Base-by-base conservation (phyloP, 345 rosid species). In the Camelina laxa region DNA sequence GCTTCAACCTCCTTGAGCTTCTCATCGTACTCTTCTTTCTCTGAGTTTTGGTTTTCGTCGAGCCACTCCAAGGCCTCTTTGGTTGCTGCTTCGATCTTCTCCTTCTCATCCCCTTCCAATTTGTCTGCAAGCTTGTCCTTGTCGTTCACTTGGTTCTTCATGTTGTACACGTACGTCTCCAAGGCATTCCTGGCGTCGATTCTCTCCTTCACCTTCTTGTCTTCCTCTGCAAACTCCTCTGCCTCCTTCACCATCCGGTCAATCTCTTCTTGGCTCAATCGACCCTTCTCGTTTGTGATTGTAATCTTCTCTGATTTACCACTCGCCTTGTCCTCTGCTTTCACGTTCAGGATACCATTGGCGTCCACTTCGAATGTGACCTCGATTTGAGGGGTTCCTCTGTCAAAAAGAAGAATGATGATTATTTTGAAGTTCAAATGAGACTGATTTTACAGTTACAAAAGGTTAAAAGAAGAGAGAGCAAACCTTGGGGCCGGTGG, bases 51-150 rank as follows among this genome's bases (percentile, higher is more conserved):
- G 84, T 93, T 93, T 78, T 93, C 98, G 11, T 93, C 98, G 0
- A 93, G 80, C 98, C 98, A 93, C 62, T 93, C 98, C 6, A 93
- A 87, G 39, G 98, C 97, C 49, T 93, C 98, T 84, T 93, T 93
- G 11, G 84, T 84, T 0, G 97, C 91, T 0, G 90, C 65, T 72
- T 93, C 98, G 0, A 89, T 74, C 69, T 93, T 93, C 58, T 93
- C 98, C 83, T 93, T 93, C 86, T 93, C 98, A 0, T 93, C 97
- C 0, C 78, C 75, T 68, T 93, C 98, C 0, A 93, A 86, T 87
- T 93, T 93, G 84, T 91, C 97, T 0, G 98, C 98, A 20, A 93
- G 92, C 87, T 91, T 91, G 79, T 93, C 95, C 61, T 88, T 89
- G 91, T 93, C 98, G 24, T 61, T 83, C 49, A 91, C 78, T 86